phyloP scores from a whole-genome alignment of 2,329 filamentous ascomycete genomes.

The Aspergillus transmontanensis region DNA sequence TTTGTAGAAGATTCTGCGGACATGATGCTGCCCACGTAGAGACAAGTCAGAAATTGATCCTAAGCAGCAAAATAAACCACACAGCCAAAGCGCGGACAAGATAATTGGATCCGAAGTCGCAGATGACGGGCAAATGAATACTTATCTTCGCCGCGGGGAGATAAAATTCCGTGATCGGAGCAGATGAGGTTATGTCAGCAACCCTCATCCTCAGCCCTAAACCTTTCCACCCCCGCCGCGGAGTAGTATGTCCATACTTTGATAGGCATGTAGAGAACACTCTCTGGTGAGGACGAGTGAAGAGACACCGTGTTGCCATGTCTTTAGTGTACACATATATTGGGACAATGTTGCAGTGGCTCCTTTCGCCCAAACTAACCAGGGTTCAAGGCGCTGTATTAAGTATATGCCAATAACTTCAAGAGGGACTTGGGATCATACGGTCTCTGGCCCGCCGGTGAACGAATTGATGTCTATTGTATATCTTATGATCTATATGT shows the following conservation, averaged over 20 bases:
- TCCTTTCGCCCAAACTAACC: neutral
- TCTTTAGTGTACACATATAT: neutral
- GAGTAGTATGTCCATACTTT: constrained; percentile 1
- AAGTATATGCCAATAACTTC: neutral
- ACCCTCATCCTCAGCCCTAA: constrained; percentile 30
- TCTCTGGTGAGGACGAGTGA: neutral
- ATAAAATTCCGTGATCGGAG: constrained; percentile 36
- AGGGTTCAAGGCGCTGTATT: neutral
- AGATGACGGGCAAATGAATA: constrained; percentile 16
- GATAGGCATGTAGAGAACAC: neutral
- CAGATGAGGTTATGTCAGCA: constrained; percentile 37
- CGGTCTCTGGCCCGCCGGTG: constrained; percentile 1
- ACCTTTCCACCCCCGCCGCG: neutral
- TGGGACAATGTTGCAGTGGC: neutral
- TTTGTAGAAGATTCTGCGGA: constrained; percentile 32
- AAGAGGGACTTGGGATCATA: neutral
- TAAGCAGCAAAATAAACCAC: neutral
- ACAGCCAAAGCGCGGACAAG: neutral
- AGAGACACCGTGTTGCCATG: neutral
- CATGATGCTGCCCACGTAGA: constrained; percentile 25
- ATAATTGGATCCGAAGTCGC: neutral
- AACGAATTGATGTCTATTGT: neutral
- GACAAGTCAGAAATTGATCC: constrained; percentile 7
- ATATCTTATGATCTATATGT: neutral
- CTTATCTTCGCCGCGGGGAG: constrained; percentile 29